These are phyloP conservation scores for Cladosporium sp. DNA, from an alignment of 2,329 filamentous ascomycete species.

Conservation along the genomic window DNA sequence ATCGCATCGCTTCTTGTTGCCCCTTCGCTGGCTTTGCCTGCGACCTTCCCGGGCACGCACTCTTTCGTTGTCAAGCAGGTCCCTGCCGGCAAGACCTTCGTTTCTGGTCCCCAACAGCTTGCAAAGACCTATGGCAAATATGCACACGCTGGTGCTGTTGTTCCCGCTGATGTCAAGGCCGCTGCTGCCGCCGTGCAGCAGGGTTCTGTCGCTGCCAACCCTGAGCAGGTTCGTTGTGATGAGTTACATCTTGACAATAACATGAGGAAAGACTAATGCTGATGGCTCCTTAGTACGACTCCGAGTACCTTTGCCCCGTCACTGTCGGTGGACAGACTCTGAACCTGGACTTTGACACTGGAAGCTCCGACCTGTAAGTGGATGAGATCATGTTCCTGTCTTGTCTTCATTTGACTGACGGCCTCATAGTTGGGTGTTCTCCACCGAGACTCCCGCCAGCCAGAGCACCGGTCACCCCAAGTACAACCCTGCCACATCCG, in stretches of 20 bases:
- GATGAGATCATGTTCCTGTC: background rate
- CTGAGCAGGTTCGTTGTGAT: slow-evolving; percentile 28
- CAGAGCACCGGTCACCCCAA: slow-evolving; percentile 56
- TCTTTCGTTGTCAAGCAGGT: slow-evolving; percentile 27
- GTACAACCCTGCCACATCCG: slow-evolving; percentile 54
- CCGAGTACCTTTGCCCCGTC: slow-evolving; percentile 54
- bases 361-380: slow-evolving; percentile 64
- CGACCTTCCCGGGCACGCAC: background rate
- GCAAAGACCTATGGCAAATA: slow-evolving; percentile 45
- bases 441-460: slow-evolving; percentile 53
- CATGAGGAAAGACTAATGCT: background rate
- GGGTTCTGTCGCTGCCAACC: slow-evolving; percentile 43
- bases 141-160: slow-evolving; percentile 31
- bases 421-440: slow-evolving; percentile 63
- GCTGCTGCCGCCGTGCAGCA: slow-evolving; percentile 38
- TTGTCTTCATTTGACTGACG: background rate
- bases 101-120: slow-evolving; percentile 41
- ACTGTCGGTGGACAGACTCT: slow-evolving; percentile 63
- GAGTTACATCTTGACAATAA: background rate
- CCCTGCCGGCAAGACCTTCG: slow-evolving; percentile 31
- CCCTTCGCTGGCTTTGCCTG: background rate
- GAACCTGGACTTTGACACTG: slow-evolving; percentile 71
- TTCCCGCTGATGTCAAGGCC: slow-evolving; percentile 30
- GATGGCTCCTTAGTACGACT: slow-evolving; percentile 31
- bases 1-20: background rate